Conservation (phyloP, 2,329 filamentous ascomycete genomes). For the Nemania diffusa region DNA sequence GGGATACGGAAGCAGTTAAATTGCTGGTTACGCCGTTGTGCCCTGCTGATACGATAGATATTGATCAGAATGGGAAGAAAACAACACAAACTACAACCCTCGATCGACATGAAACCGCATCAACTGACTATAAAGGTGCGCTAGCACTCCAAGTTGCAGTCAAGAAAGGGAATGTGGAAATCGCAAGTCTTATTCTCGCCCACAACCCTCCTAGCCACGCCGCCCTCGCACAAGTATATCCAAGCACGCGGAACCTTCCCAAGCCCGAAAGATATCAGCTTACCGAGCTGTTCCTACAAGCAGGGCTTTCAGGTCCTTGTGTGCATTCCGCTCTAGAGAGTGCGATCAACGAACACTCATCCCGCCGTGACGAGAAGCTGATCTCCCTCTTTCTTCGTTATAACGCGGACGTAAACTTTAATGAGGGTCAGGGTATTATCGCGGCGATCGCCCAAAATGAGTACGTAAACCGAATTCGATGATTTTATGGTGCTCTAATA, state of each 20-base stretch:
- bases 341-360: conserved; percentile 61
- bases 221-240: conserved; percentile 61
- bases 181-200: conserved; percentile 59
- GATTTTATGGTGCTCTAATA: not conserved
- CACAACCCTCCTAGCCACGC: conserved; percentile 58
- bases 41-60: conserved; percentile 49
- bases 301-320: conserved; percentile 58
- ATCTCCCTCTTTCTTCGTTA: conserved; percentile 63
- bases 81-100: conserved; percentile 49
- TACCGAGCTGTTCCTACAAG: conserved; percentile 61
- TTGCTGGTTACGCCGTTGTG: conserved; percentile 63
- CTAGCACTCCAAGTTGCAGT: conserved; percentile 63
- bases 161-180: conserved; percentile 55
- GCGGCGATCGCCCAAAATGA: conserved; percentile 62
- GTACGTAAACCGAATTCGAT: conserved; percentile 12
- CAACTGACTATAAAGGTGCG: conserved; percentile 63
- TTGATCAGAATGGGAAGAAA: conserved; percentile 44
- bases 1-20: conserved; percentile 59
- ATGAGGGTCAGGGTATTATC: conserved; percentile 60
- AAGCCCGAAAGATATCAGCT: conserved; percentile 58
- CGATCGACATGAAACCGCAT: conserved; percentile 61
- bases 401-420: conserved; percentile 65
- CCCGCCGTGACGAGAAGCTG: conserved; percentile 61
- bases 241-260: conserved; percentile 57
- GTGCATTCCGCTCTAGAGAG: conserved; percentile 63